Evolutionary conservation across 176 grass and related monocot genomes (phyloP), one percentile per base, ranked within the genome.

Genomic region (Poa annua): DNA sequence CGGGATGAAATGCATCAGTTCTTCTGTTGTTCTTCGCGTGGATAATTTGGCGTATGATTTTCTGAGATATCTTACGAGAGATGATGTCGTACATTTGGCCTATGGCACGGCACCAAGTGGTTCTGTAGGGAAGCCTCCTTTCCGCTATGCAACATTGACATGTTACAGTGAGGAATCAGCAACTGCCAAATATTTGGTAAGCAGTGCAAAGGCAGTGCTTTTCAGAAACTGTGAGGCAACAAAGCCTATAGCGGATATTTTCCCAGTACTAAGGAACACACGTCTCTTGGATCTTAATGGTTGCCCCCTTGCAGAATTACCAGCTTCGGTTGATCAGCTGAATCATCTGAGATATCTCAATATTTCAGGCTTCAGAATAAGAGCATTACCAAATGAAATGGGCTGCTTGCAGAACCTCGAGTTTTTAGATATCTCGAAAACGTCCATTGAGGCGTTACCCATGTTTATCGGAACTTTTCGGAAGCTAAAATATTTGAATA

Each of bases 261-360:
- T 86, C 11, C 6, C 77, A 8, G 8, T 16, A 51, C 48, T 55
- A 49, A 86, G 60, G 64, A 55, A 38, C 20, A 61, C 61, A 7
- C 48, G 51, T 60, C 51, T 86, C 35, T 74, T 86, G 33, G 66
- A 80, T 70, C 55, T 86, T 12, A 86, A 51, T 22, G 48, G 75
- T 5, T 70, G 54, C 0, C 49, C 8, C 77, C 35, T 80, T 39
- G 19, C 63, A 21, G 51, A 74, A 34, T 49, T 75, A 63, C 68
- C 77, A 9, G 2, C 50, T 86, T 75, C 36, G 4, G 10, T 81
- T 21, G 59, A 44, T 57, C 61, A 81, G 4, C 72, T 81, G 64
- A 86, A 55, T 11, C 74, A 81, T 0, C 72, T 81, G 16, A 86
- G 65, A 65, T 86, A 86, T 38, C 85, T 86, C 12, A 66, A 79